phyloP scores from a whole-genome alignment of 495 filamentous ascomycete species.

The Echria macrotheca region DNA sequence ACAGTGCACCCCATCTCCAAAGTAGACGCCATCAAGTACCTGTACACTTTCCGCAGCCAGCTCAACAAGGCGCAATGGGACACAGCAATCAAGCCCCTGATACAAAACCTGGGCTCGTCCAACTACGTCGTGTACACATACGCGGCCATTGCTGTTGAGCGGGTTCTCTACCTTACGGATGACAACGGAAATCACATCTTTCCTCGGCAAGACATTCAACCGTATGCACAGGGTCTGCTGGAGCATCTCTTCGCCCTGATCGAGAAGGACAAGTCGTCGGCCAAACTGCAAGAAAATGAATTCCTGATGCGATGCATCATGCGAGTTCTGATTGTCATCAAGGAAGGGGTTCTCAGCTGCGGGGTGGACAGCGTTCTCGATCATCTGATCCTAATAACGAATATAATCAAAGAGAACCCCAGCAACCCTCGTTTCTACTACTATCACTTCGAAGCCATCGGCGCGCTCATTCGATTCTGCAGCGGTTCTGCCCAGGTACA shows the following conservation, averaged over 20 bases:
- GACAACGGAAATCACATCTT: conserved; percentile 69
- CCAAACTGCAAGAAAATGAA: conserved; percentile 98
- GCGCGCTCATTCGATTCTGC: conserved; percentile 83
- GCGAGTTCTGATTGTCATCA: conserved; percentile 89
- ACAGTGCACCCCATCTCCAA: conserved; percentile 78
- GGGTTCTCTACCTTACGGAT: conserved; percentile 75
- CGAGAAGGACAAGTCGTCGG: conserved; percentile 68
- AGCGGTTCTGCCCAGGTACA: conserved; percentile 62
- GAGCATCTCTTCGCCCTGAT: conserved; percentile 91
- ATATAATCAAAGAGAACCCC: conserved; percentile 83
- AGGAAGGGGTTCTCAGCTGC: conserved; percentile 66
- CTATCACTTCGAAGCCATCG: conserved; percentile 92
- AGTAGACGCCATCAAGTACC: conserved; percentile 95
- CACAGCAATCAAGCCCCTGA: conserved; percentile 78
- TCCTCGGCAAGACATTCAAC: conserved; percentile 61
- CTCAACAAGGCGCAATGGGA: conserved; percentile 80
- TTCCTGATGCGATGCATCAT: conserved; percentile 98
- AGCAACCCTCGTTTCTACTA: conserved; percentile 98
- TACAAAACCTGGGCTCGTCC: conserved; percentile 76
- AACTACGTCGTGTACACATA: conserved; percentile 98
- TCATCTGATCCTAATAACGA: conserved; percentile 79
- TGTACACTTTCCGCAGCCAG: conserved; percentile 92
- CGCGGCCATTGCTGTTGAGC: conserved; percentile 88
- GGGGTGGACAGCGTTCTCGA: conserved; percentile 62
- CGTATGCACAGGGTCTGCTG: conserved; percentile 77